Conservation (phyloP, 2,329 filamentous ascomycete species). For the Apiospora phragmitis region DNA sequence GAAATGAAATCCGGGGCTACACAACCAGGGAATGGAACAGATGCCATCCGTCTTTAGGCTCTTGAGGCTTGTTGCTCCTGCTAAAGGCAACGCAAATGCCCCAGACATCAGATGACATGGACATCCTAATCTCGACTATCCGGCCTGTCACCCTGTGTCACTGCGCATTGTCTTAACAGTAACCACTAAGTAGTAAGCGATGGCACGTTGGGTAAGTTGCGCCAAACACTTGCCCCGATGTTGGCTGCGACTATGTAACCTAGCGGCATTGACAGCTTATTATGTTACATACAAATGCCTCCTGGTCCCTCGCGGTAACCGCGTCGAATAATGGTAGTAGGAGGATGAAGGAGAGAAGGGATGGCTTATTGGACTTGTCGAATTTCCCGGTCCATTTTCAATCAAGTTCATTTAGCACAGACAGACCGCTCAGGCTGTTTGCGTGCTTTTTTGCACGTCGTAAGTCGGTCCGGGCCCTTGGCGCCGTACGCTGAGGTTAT, state of each 20-base stretch:
- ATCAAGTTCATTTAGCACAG: background rate
- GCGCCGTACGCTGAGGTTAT: background rate
- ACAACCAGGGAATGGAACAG: background rate
- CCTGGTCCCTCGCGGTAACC: no score
- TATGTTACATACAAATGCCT: background rate
- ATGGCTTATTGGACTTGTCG: background rate
- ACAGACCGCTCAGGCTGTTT: constrained; percentile 1
- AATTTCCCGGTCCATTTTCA: background rate
- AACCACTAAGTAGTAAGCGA: background rate
- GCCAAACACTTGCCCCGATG: background rate
- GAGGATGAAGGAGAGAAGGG: background rate
- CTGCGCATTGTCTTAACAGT: background rate
- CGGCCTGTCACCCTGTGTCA: background rate
- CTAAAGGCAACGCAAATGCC: background rate
- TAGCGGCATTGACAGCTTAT: background rate
- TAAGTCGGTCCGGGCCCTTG: background rate
- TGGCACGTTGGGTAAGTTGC: background rate
- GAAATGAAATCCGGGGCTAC: background rate
- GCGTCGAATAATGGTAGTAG: background rate
- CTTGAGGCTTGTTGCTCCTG: background rate
- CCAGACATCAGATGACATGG: background rate
- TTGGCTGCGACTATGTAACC: background rate
- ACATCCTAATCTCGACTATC: background rate
- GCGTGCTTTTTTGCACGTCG: background rate
- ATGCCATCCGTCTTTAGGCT: background rate